A percentile compares a stretch with the other conserved stretches of the same genome.
phyloP scores from a whole-genome alignment of 1,284 basidiomycete genomes.

The Xerocomus amazonicus region DNA sequence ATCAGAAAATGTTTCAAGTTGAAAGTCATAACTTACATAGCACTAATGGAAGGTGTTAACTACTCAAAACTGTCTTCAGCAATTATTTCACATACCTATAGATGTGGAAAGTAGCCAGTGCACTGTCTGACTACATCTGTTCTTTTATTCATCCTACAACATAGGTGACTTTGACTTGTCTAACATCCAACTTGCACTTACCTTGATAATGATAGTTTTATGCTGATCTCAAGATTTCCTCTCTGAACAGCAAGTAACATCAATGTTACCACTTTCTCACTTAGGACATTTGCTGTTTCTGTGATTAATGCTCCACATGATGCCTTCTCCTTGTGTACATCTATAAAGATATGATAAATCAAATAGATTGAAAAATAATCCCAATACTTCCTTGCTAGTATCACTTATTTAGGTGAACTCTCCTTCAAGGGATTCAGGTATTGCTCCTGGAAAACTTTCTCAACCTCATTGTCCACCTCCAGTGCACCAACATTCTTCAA shows the following conservation, averaged over 20 bases:
- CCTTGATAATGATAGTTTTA: no score
- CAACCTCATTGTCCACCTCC: not conserved
- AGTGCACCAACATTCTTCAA: not conserved
- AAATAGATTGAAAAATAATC: not conserved
- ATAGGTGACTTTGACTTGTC: no score
- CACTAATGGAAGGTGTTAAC: no score
- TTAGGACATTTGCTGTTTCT: not conserved
- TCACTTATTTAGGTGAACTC: not conserved
- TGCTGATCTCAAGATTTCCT: not conserved
- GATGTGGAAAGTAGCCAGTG: no score
- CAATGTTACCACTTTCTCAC: no score
- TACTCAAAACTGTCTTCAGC: no score
- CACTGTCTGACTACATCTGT: no score
- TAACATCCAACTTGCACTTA: no score
- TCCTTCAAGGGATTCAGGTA: not conserved
- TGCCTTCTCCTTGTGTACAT: not conserved
- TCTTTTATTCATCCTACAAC: no score
- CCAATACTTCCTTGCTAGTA: not conserved
- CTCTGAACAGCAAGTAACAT: not conserved
- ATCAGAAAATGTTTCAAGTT: no score
- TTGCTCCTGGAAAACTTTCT: not conserved
- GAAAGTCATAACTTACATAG: no score
- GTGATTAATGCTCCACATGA: not conserved
- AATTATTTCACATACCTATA: no score
- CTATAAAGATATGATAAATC: not conserved